These are phyloP conservation scores for Pichia sp. DNA, from an alignment of 1,139 yeast species.

Conservation along the genomic window DNA sequence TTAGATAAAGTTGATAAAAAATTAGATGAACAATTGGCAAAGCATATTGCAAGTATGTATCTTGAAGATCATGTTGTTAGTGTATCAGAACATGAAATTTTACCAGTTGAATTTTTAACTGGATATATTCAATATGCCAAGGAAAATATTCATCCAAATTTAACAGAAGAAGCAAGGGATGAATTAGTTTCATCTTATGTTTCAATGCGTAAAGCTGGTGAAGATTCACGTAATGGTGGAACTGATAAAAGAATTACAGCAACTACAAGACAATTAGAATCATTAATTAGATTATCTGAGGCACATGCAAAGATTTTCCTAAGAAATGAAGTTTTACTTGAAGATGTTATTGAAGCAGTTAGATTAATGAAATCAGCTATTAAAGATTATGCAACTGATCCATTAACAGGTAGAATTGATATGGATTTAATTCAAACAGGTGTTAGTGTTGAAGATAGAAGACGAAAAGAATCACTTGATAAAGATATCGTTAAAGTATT, in stretches of 20 bases:
- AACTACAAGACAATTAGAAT: slow-evolving; percentile 93
- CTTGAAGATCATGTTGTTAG: slow-evolving; percentile 79
- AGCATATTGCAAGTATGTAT: slow-evolving; percentile 87
- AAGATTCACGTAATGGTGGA: slow-evolving; percentile 60
- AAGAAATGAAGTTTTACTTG: slow-evolving; percentile 59
- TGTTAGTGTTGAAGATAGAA: slow-evolving; percentile 82
- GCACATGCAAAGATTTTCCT: slow-evolving; percentile 98
- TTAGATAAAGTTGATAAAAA: slow-evolving; percentile 88
- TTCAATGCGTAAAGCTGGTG: slow-evolving; percentile 91
- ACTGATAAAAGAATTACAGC: slow-evolving; percentile 93
- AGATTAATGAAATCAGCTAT: slow-evolving; percentile 88
- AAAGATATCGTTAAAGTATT: slow-evolving; percentile 50
- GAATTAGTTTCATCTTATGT: slow-evolving; percentile 89
- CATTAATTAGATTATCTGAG: slow-evolving; percentile 89
- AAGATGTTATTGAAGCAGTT: slow-evolving; percentile 92
- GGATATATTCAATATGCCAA: slow-evolving; percentile 88
- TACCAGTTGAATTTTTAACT: slow-evolving; percentile 85
- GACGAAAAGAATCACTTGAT: slow-evolving; percentile 66
- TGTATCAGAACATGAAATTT: slow-evolving; percentile 57
- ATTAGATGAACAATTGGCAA: slow-evolving; percentile 79
- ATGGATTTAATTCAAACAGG: slow-evolving; percentile 98
- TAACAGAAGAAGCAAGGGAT: slow-evolving; percentile 74
- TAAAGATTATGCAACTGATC: slow-evolving; percentile 97
- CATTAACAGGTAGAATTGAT: slow-evolving; percentile 91
- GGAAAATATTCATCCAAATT: slow-evolving; percentile 68